These are phyloP conservation scores for Lasiosphaeris hirsuta DNA, from an alignment of 495 filamentous ascomycete genomes.

Conservation along the genomic window DNA sequence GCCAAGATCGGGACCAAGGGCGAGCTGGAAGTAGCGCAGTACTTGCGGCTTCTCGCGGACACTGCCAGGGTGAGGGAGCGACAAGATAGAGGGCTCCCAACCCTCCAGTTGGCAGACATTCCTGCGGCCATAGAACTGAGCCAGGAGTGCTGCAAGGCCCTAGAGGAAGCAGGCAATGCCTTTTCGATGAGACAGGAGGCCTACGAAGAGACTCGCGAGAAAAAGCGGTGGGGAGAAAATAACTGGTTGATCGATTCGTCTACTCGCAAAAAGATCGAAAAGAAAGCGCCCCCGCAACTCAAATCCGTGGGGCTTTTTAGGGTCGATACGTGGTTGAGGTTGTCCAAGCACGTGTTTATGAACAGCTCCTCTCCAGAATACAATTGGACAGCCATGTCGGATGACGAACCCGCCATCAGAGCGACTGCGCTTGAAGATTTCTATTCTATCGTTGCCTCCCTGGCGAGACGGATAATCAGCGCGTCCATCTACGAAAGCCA, in stretches of 20 bases:
- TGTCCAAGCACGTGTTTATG: slow-evolving; percentile 75
- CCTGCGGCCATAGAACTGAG: slow-evolving; percentile 74
- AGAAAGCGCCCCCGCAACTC: slow-evolving; percentile 41
- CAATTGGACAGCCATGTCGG: slow-evolving; percentile 59
- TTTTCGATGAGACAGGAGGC: slow-evolving; percentile 56
- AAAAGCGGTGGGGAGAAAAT: slow-evolving; percentile 43
- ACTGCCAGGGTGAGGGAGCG: slow-evolving; percentile 8
- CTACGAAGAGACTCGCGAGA: slow-evolving; percentile 53
- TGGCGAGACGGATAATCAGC: slow-evolving; percentile 67
- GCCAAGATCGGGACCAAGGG: slow-evolving; percentile 66
- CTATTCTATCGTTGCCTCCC: slow-evolving; percentile 59
- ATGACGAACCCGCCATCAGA: slow-evolving; percentile 60
- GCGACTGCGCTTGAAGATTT: slow-evolving; percentile 70
- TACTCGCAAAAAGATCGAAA: slow-evolving; percentile 27
- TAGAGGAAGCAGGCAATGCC: slow-evolving; percentile 65
- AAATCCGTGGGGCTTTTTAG: slow-evolving; percentile 52
- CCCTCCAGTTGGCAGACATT: slow-evolving; percentile 44
- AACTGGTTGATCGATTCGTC: slow-evolving; percentile 17
- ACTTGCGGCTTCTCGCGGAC: slow-evolving; percentile 58
- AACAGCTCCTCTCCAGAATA: slow-evolving; percentile 61
- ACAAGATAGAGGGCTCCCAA: neutral
- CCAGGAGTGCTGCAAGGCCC: slow-evolving; percentile 56
- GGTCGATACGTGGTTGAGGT: slow-evolving; percentile 56
- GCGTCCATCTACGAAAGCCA: slow-evolving; percentile 64
- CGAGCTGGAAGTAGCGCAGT: slow-evolving; percentile 67